These are phyloP conservation scores for Leonotis leonurus DNA, from an alignment of 257 asterid genomes.

Conservation along the genomic window DNA sequence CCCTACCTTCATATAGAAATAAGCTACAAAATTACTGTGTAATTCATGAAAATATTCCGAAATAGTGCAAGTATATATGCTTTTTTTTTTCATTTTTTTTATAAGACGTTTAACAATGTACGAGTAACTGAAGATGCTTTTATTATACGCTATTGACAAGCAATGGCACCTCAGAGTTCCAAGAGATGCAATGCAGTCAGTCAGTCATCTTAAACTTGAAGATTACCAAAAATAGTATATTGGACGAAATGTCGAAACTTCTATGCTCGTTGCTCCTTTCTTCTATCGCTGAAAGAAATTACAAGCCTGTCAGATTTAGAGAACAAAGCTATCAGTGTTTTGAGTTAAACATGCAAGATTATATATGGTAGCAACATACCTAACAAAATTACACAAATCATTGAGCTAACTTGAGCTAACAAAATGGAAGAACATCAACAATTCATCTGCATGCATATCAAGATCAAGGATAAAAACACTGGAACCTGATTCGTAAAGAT, in stretches of 20 bases:
- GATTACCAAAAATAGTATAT: not conserved
- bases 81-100: no score
- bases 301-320: no score
- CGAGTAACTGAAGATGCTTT: not conserved
- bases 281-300: not conserved
- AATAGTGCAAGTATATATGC: no score
- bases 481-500: no score
- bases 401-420: not conserved
- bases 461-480: no score
- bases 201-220: no score
- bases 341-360: no score
- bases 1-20: no score
- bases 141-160: conserved; percentile 11
- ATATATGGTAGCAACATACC: conserved; percentile 8
- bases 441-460: not conserved
- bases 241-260: not conserved
- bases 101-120: no score
- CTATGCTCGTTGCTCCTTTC: not conserved
- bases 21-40: no score
- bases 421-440: not conserved
- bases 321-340: no score
- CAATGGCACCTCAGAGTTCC: not conserved
- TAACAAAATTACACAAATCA: not conserved
- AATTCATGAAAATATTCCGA: no score
- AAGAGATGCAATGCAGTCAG: not conserved